phyloP scores from a whole-genome alignment of 2,329 filamentous ascomycete species.

The Fusarium dlaminii region DNA sequence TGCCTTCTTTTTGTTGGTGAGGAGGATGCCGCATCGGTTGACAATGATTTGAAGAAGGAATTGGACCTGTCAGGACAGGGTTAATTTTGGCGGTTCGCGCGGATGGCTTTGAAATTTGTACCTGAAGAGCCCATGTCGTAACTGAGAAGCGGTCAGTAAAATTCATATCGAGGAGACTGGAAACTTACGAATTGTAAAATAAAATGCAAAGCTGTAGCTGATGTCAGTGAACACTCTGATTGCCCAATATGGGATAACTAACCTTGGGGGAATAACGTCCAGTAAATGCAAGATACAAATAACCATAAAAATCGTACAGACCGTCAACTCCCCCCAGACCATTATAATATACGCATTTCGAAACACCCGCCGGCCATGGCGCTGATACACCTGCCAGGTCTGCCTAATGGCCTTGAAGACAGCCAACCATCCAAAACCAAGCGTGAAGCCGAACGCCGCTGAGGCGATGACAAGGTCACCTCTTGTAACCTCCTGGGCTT shows the following conservation, averaged over 20 bases:
- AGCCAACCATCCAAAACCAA: conserved; percentile 54
- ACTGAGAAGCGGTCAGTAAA: conserved; percentile 25
- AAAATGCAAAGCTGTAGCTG: conserved; percentile 41
- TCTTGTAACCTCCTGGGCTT: conserved; percentile 30
- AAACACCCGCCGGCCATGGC: conserved; percentile 42
- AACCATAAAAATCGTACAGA: conserved; percentile 54
- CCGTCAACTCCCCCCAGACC: conserved; percentile 58
- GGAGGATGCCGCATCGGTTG: conserved; percentile 39
- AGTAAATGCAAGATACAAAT: conserved; percentile 45
- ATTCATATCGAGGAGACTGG: accelerated
- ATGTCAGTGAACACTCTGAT: not conserved
- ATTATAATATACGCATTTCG: conserved; percentile 57
- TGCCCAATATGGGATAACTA: not conserved
- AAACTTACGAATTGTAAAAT: conserved; percentile 41
- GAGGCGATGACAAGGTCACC: conserved; percentile 43
- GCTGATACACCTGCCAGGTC: conserved; percentile 47
- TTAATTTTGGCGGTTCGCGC: not conserved
- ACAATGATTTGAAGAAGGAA: conserved; percentile 43
- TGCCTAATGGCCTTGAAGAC: conserved; percentile 51
- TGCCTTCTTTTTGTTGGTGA: conserved; percentile 29
- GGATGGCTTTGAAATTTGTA: not conserved
- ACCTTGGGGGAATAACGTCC: conserved; percentile 40
- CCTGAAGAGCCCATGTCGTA: conserved; percentile 43
- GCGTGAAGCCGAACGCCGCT: conserved; percentile 51
- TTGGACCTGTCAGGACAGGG: conserved; percentile 19